Evolutionary conservation across 2,329 filamentous ascomycete genomes (phyloP).

Genomic region (Incumbomyces delicatus): DNA sequence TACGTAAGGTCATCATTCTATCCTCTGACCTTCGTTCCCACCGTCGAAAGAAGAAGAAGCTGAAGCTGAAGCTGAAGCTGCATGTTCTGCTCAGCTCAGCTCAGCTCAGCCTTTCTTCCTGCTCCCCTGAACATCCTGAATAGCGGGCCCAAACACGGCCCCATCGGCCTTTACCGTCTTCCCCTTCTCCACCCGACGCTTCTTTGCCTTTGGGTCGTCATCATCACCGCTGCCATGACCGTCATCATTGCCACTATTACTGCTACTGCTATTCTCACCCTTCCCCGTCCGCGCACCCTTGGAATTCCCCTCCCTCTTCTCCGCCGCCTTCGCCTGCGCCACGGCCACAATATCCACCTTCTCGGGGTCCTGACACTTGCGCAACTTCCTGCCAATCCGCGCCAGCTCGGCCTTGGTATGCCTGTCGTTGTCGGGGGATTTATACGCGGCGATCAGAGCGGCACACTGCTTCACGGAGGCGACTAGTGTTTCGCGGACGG

Average conservation of each 20-base stretch:
- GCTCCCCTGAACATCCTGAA: slow-evolving; percentile 16
- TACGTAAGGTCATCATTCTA: too few relatives aligned
- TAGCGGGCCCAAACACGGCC: slow-evolving; percentile 24
- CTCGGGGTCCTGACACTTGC: slow-evolving; percentile 40
- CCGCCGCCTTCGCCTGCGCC: slow-evolving; percentile 23
- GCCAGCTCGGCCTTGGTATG: slow-evolving; percentile 34
- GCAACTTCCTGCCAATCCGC: slow-evolving; percentile 40
- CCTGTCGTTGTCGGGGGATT: slow-evolving; percentile 27
- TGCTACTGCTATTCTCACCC: too few relatives aligned
- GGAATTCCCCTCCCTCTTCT: slow-evolving; percentile 29
- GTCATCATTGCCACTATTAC: background rate
- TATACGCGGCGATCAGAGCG: slow-evolving; percentile 30
- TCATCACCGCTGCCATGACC: slow-evolving; percentile 13
- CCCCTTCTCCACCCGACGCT: background rate
- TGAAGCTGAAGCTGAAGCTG: too few relatives aligned
- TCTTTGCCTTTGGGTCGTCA: slow-evolving; percentile 23
- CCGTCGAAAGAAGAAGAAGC: too few relatives aligned
- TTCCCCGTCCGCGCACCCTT: too few relatives aligned
- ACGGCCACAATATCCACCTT: slow-evolving; percentile 33
- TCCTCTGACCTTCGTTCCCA: too few relatives aligned
- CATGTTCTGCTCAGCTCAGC: too few relatives aligned
- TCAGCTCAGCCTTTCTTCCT: too few relatives aligned
- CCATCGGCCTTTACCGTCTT: slow-evolving; percentile 22
- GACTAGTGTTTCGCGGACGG: slow-evolving; percentile 22
- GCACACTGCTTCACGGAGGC: slow-evolving; percentile 31